These are phyloP conservation scores for Podochytrium sp. DNA, from an alignment of 192 early-diverging fungal species.

Conservation along the genomic window DNA sequence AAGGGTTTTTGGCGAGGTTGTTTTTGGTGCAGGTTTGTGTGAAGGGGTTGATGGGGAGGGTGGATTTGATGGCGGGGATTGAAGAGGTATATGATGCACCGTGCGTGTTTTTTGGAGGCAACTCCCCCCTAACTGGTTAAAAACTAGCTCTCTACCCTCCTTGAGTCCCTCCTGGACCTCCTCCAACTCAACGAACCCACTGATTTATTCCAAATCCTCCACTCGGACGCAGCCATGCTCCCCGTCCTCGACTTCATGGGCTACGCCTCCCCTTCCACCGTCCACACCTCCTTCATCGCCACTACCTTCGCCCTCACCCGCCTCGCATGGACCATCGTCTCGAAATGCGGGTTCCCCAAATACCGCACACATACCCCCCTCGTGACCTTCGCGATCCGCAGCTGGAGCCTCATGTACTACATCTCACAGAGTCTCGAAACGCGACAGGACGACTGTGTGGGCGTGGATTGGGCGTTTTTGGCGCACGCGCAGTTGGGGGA, in stretches of 20 bases:
- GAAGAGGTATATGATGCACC: not conserved
- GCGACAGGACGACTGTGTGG: not conserved
- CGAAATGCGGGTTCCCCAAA: not conserved
- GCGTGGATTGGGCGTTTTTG: conserved; percentile 16
- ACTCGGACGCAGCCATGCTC: not conserved
- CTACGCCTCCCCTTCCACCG: not conserved
- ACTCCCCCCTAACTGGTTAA: not conserved
- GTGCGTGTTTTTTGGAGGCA: too few species aligned
- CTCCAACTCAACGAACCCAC: not conserved
- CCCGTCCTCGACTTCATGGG: conserved; percentile 13
- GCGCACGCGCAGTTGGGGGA: conserved; percentile 31
- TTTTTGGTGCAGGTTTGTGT: not conserved
- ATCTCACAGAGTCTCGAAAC: conserved; percentile 9
- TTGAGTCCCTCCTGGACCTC: not conserved
- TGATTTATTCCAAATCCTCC: conserved; percentile 14
- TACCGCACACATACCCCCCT: not conserved
- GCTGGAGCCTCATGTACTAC: conserved; percentile 24
- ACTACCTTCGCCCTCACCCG: not conserved
- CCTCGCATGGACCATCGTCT: conserved; percentile 10
- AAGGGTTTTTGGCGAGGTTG: not conserved
- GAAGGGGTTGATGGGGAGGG: not conserved
- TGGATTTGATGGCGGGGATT: not conserved
- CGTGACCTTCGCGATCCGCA: conserved; percentile 3
- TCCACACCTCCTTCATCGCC: not conserved
- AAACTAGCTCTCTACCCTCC: conserved; percentile 7